Percentiles rank a stretch among this genome's conserved stretches.
phyloP scores from a whole-genome alignment of 2,329 filamentous ascomycete species.

The Metarhizium guizhouense region DNA sequence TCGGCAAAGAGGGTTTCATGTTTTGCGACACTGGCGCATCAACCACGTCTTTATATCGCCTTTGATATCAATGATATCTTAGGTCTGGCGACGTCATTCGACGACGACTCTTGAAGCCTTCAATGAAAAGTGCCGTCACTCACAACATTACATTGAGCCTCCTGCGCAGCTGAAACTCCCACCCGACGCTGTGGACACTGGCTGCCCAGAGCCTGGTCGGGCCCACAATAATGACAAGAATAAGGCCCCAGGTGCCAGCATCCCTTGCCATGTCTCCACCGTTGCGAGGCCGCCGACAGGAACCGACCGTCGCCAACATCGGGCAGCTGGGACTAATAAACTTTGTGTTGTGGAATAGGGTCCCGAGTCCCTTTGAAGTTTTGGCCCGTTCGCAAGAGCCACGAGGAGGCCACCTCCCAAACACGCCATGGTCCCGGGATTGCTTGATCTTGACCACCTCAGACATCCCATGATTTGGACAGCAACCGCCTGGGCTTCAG shows the following conservation, averaged over 20 bases:
- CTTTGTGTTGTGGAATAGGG: neutral
- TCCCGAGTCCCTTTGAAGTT: neutral
- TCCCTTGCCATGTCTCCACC: neutral
- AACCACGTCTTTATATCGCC: no score
- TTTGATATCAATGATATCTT: no score
- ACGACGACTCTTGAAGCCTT: no score
- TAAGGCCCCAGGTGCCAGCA: neutral
- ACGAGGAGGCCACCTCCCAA: neutral
- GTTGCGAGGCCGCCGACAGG: neutral
- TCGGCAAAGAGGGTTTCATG: no score
- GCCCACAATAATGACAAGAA: neutral
- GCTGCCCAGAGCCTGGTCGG: neutral
- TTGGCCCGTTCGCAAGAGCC: neutral
- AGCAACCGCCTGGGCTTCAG: neutral
- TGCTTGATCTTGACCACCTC: neutral
- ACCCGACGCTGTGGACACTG: neutral
- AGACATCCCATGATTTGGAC: neutral
- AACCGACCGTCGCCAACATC: neutral
- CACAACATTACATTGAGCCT: no score
- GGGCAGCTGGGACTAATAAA: neutral
- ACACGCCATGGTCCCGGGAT: neutral
- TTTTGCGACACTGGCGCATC: no score
- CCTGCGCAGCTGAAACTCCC: neutral
- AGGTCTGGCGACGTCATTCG: no score
- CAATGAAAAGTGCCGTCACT: no score